These are phyloP conservation scores for Colletotrichum melonis DNA, from an alignment of 2,329 filamentous ascomycete genomes.

Conservation along the genomic window DNA sequence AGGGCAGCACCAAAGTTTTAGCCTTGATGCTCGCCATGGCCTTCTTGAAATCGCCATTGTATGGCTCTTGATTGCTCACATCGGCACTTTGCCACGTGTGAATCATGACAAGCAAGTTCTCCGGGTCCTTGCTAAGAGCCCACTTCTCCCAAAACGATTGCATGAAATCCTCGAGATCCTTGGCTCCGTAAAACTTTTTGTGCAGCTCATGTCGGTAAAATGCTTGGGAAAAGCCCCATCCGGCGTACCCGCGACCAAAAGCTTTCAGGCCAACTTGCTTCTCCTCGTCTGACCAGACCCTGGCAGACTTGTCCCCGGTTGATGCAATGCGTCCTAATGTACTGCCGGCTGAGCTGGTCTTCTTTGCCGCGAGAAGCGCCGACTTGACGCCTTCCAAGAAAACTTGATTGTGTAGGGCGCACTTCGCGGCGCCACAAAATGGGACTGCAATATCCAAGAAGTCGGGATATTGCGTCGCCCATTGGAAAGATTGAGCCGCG, in stretches of 20 bases:
- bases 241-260: constrained; percentile 80
- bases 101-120: constrained; percentile 80
- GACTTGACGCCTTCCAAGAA: constrained; percentile 66
- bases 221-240: constrained; percentile 83
- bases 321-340: constrained; percentile 42
- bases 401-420: constrained; percentile 62
- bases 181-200: constrained; percentile 53
- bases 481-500: constrained; percentile 64
- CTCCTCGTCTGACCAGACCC: constrained; percentile 54
- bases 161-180: constrained; percentile 76
- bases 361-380: constrained; percentile 55
- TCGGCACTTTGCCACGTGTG: constrained; percentile 84
- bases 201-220: constrained; percentile 82
- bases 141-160: constrained; percentile 80
- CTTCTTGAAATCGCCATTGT: constrained; percentile 72
- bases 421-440: constrained; percentile 62
- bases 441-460: constrained; percentile 58
- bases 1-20: constrained; percentile 76
- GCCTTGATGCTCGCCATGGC: constrained; percentile 78
- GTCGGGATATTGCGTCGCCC: constrained; percentile 60
- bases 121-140: constrained; percentile 79
- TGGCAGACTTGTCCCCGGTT: constrained; percentile 29
- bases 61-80: constrained; percentile 74
- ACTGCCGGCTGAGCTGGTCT: constrained; percentile 62
- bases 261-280: constrained; percentile 68